Conservation (phyloP, 352 stramenopile genomes). For the Globisporangium barbulae region DNA sequence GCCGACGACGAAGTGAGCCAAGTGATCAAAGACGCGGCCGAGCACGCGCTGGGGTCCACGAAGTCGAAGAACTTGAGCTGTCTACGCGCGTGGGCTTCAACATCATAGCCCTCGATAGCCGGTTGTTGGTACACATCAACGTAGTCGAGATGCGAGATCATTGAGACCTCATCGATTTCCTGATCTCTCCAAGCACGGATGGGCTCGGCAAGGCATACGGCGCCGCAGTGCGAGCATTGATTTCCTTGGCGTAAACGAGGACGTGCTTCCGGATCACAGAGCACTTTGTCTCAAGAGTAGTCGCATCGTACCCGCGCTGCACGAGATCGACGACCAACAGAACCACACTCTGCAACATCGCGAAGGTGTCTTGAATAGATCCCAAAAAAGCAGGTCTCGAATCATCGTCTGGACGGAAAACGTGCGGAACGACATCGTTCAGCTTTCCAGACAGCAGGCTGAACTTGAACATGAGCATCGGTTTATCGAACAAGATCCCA, state of each 20-base stretch:
- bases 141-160: not conserved
- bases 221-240: not conserved
- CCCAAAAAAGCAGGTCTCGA: slow-evolving; percentile 11
- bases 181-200: not conserved
- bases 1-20: slow-evolving; percentile 1
- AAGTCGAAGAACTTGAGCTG: slow-evolving; percentile 5
- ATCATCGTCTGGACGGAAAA: not conserved
- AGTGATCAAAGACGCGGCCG: slow-evolving; percentile 4
- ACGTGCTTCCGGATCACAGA: slow-evolving; percentile 2
- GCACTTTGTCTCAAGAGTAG: not conserved
- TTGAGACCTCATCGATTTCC: not conserved
- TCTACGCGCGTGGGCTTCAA: not conserved
- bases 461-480: slow-evolving; percentile 32
- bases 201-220: slow-evolving; percentile 5
- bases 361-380: slow-evolving; percentile 13
- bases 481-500: slow-evolving; percentile 32
- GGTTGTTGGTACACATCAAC: slow-evolving; percentile 1
- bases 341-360: slow-evolving; percentile 17
- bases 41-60: not conserved
- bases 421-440: not conserved
- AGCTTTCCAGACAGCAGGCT: slow-evolving; percentile 11
- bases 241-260: not conserved
- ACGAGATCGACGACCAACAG: slow-evolving; percentile 3
- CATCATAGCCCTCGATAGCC: not conserved
- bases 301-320: slow-evolving; percentile 14